These are phyloP conservation scores for Solanum hybrid DNA, from an alignment of 305 asterid species.

Conservation along the genomic window DNA sequence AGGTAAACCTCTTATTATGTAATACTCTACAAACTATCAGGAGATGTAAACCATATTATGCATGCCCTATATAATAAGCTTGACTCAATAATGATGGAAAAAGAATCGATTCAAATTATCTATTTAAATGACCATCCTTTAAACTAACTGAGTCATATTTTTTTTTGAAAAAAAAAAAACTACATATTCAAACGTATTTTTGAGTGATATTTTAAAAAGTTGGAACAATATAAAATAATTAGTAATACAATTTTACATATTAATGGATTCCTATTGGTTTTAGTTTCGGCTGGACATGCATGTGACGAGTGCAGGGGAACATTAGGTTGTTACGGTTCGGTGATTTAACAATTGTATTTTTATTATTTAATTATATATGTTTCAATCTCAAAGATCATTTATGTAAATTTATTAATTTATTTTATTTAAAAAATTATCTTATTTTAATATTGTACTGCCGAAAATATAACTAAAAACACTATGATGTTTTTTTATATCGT, in stretches of 20 bases:
- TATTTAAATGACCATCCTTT: no score
- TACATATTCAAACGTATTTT: no score
- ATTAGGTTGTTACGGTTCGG: not conserved
- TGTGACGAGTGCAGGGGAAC: not conserved
- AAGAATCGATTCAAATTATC: no score
- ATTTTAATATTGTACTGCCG: not conserved
- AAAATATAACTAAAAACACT: no score
- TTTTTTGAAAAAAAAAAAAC: no score
- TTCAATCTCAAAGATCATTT: not conserved
- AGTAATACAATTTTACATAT: not conserved
- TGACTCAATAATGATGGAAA: accelerated
- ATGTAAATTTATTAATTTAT: not conserved
- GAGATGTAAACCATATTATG: no score
- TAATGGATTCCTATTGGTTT: not conserved
- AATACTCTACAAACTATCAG: no score
- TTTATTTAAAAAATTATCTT: not conserved
- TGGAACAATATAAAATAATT: no score
- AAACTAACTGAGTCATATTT: no score
- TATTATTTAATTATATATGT: no score
- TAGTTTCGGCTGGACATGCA: not conserved
- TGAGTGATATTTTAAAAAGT: not conserved
- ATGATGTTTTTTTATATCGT: not conserved
- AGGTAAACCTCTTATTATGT: no score
- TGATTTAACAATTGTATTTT: not conserved
- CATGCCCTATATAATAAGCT: no score